A percentile compares a stretch with the other conserved stretches of the same genome.
Conservation (phyloP, 2,329 filamentous ascomycete genomes). For the Akanthomyces muscarius region DNA sequence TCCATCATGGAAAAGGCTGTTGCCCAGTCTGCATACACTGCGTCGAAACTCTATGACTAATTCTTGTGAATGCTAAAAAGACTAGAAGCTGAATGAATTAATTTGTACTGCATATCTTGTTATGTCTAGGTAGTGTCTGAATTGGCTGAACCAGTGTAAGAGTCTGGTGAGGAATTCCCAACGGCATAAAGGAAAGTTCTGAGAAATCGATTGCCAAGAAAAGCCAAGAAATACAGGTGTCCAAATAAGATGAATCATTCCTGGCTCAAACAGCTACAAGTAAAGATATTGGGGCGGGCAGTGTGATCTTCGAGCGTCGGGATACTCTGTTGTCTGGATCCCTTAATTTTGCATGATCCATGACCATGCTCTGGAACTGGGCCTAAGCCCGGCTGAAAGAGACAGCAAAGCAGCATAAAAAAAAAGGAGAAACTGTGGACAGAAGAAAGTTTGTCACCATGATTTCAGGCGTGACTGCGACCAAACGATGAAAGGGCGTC, state of each 20-base stretch:
- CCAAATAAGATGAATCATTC: too few species aligned
- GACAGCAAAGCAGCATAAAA: not conserved
- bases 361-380: not conserved
- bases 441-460: not conserved
- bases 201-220: not conserved
- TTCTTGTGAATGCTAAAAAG: not conserved
- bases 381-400: too few species aligned
- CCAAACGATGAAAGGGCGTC: not conserved
- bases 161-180: too few species aligned
- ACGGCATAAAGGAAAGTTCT: not conserved
- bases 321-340: not conserved
- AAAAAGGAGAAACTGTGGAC: not conserved
- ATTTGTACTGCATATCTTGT: too few species aligned
- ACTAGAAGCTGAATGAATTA: too few species aligned
- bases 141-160: too few species aligned
- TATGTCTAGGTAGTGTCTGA: too few species aligned
- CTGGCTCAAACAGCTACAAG: too few species aligned
- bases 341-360: not conserved
- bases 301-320: not conserved
- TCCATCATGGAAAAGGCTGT: conserved; percentile 46
- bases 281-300: too few species aligned
- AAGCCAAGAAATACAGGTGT: not conserved
- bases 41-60: conserved; percentile 42
- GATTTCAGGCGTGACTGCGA: not conserved
- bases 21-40: conserved; percentile 49